Conservation (phyloP, 208 protist genomes). For the Herpetomonas tarakana region DNA sequence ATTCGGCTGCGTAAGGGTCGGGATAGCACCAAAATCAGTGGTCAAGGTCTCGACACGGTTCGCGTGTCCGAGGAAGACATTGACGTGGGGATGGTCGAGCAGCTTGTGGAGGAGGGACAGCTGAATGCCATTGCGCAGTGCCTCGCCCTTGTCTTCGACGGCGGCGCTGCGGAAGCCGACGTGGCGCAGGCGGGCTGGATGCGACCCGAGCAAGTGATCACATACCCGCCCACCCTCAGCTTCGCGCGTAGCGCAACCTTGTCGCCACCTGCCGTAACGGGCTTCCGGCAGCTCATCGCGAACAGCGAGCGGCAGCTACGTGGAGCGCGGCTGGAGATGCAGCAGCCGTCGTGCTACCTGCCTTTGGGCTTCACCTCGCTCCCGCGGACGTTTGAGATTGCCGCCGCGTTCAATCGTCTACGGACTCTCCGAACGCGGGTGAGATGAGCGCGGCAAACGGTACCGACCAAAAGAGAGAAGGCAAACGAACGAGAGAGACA, state of each 20-base stretch:
- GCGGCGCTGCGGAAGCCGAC: slow-evolving; percentile 11
- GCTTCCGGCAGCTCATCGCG: slow-evolving; percentile 28
- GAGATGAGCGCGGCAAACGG: slow-evolving; percentile 7
- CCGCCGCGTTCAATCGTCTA: slow-evolving; percentile 87
- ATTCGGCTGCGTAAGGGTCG: slow-evolving; percentile 12
- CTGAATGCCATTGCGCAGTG: slow-evolving; percentile 82
- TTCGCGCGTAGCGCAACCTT: neutral
- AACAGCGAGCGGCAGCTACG: slow-evolving; percentile 37
- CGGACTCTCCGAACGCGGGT: slow-evolving; percentile 44
- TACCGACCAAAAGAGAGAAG: neutral
- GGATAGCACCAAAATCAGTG: slow-evolving; percentile 55
- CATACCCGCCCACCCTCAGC: neutral
- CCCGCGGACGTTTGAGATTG: slow-evolving; percentile 82
- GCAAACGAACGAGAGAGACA: too few species aligned
- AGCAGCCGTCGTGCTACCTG: slow-evolving; percentile 57
- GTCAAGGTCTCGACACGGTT: slow-evolving; percentile 25
- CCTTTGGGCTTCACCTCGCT: slow-evolving; percentile 69
- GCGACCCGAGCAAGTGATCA: neutral
- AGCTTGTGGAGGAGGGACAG: slow-evolving; percentile 91
- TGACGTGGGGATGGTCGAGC: slow-evolving; percentile 79
- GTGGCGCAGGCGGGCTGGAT: slow-evolving; percentile 8
- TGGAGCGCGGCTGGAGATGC: slow-evolving; percentile 49
- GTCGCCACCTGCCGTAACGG: slow-evolving; percentile 11
- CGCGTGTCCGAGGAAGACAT: slow-evolving; percentile 68
- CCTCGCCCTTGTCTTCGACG: slow-evolving; percentile 65